Percentiles rank a stretch among this genome's conserved stretches.
Conservation (phyloP, 1,284 basidiomycete genomes). For the Moesziomyces parantarcticus region DNA sequence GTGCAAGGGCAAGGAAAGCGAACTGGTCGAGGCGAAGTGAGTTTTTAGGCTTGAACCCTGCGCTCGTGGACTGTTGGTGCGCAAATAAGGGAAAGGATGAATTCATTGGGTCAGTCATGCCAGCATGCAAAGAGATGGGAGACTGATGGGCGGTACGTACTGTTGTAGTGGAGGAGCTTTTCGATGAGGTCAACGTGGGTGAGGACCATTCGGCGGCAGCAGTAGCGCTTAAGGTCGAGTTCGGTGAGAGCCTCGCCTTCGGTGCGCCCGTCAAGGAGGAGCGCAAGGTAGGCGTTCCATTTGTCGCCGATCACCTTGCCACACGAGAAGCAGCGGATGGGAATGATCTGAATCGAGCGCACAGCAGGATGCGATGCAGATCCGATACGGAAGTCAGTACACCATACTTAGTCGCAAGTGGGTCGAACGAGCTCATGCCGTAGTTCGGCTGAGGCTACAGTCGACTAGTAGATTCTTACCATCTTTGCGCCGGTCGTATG, state of each 20-base stretch:
- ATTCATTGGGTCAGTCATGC: not conserved
- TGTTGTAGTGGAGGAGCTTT: slow-evolving; percentile 94
- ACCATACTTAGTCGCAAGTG: too few species aligned
- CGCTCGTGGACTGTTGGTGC: slow-evolving; percentile 33
- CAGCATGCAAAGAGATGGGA: not conserved
- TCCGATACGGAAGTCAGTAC: not conserved
- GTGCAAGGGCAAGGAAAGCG: not conserved
- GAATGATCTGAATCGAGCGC: slow-evolving; percentile 56
- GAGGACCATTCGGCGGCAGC: slow-evolving; percentile 95
- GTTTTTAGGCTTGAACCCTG: slow-evolving; percentile 28
- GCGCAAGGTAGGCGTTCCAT: slow-evolving; percentile 66
- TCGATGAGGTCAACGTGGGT: slow-evolving; percentile 98
- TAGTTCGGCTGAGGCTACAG: too few species aligned
- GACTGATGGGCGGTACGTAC: slow-evolving; percentile 72
- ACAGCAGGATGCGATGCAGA: not conserved
- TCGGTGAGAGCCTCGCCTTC: slow-evolving; percentile 89
- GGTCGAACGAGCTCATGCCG: not conserved
- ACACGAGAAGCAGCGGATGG: slow-evolving; percentile 67
- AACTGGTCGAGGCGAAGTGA: not conserved
- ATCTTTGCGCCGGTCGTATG: not conserved
- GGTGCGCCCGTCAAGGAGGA: slow-evolving; percentile 62
- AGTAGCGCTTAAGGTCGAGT: slow-evolving; percentile 90
- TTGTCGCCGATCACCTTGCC: slow-evolving; percentile 68
- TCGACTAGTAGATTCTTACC: not conserved
- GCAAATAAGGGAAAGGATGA: not conserved